Base-by-base conservation (phyloP, 2,329 filamentous ascomycete genomes). In the Colletotrichum camelliae region DNA sequence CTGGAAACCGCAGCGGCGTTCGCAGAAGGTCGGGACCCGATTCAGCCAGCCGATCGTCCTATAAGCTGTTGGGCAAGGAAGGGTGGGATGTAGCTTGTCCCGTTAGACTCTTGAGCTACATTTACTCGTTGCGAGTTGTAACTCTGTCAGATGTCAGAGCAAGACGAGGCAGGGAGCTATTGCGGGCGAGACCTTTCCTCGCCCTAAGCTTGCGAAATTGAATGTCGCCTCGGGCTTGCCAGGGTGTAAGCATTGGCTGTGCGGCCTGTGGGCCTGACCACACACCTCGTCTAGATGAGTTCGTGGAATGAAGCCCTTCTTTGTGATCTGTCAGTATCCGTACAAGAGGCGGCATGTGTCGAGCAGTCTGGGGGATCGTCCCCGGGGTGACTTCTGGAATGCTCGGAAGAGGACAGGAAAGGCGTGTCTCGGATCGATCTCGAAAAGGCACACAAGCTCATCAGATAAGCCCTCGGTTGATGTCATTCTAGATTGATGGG, bases 61-160 rank as follows among this genome's bases (percentile, higher is more conserved):
- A 70, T 55, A 66, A 15, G 67, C 58, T n/a, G 33, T n/a, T 21
- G 27, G 33, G 35, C 24, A 69, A 15, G 18, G 4, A 64, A 35
- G 35, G 57, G 35, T 24, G 10, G 57, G 18, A 35, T 60, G 43
- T 24, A 27, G 33, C 61, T 39, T 39, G 37, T 27, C 24, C 35
- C 15, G 43, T 48, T 69, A 61, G 18, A 66, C 64, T 75, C 70
- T 58, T 60, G 21, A 43, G 70, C 64, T 73, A 73, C 70, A 75
- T 73, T 27, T 31, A 48, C 33, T 68, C 43, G 64, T 73, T 75
- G 70, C 64, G 70, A 58, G 10, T 43, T 37, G n/a, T 48, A 73
- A 68, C 57, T 64, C 58, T 75, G 43, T 75, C 64, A 68, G 43
- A 68, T 65, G 69, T 68, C 73, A 73, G 70, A 62, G 48, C n/a